These are phyloP conservation scores for Cornus florida DNA, from an alignment of 148 eudicot species.

Conservation along the genomic window DNA sequence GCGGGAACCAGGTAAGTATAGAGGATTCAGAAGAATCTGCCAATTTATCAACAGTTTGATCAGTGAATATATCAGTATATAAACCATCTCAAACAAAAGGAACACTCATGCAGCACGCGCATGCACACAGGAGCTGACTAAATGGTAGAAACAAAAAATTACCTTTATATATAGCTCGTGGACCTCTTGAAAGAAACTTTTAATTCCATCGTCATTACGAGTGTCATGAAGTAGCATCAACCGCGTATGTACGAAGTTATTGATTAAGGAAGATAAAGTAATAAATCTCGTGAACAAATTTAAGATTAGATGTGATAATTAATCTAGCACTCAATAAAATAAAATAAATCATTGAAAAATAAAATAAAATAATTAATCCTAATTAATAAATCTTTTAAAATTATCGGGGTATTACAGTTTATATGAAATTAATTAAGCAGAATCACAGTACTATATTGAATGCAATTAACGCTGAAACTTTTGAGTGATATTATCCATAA, in stretches of 20 bases:
- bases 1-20: slow-evolving; percentile 89
- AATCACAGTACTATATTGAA: too few relatives aligned
- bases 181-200: slow-evolving; percentile 97
- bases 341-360: too few relatives aligned
- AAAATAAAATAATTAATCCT: too few relatives aligned
- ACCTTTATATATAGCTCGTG: slow-evolving; percentile 97
- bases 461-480: too few relatives aligned
- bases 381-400: too few relatives aligned
- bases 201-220: slow-evolving; percentile 95
- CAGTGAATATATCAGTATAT: background rate
- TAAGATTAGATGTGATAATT: too few relatives aligned
- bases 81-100: background rate
- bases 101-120: background rate
- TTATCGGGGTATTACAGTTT: too few relatives aligned
- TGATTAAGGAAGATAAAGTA: slow-evolving; percentile 45
- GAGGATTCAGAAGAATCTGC: slow-evolving; percentile 92
- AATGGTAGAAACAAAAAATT: background rate
- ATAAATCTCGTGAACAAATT: too few relatives aligned
- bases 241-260: slow-evolving; percentile 63
- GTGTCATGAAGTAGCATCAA: slow-evolving; percentile 96
- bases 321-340: too few relatives aligned
- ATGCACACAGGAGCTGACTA: background rate
- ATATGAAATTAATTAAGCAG: too few relatives aligned
- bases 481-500: too few relatives aligned
- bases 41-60: slow-evolving; percentile 15